Conservation (phyloP, 2,329 filamentous ascomycete species). For the Pleurostoma richardsiae region DNA sequence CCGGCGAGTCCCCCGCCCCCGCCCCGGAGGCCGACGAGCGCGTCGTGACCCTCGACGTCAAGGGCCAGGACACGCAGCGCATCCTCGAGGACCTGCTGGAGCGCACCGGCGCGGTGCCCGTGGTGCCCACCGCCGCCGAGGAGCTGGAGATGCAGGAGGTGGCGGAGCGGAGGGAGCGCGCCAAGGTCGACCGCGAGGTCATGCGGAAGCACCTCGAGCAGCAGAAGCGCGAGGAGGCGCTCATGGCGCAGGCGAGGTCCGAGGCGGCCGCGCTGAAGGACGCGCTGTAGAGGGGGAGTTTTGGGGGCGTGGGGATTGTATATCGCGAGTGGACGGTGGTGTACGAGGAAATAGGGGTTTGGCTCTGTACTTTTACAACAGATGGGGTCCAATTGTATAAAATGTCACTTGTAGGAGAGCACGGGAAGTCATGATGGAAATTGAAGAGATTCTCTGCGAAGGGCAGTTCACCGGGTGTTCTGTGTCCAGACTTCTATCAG, state of each 20-base stretch:
- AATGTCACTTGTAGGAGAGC: too few relatives aligned
- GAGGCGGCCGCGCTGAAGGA: conserved; percentile 39
- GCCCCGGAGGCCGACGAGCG: conserved; percentile 42
- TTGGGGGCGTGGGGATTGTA: too few relatives aligned
- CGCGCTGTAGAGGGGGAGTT: neutral
- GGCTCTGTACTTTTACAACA: too few relatives aligned
- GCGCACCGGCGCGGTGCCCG: conserved; percentile 53
- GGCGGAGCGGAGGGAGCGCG: conserved; percentile 45
- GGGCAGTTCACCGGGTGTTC: too few relatives aligned
- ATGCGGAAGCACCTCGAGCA: conserved; percentile 47
- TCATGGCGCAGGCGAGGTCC: conserved; percentile 50
- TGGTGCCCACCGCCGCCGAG: conserved; percentile 58
- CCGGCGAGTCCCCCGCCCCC: conserved; percentile 42
- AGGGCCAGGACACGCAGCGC: conserved; percentile 50
- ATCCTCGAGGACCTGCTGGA: conserved; percentile 61
- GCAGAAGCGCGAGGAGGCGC: conserved; percentile 56
- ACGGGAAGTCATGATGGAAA: too few relatives aligned
- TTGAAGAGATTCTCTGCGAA: too few relatives aligned
- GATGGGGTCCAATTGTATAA: too few relatives aligned
- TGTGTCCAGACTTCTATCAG: too few relatives aligned
- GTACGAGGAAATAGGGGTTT: too few relatives aligned
- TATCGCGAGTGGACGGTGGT: too few relatives aligned
- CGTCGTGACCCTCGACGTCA: conserved; percentile 57
- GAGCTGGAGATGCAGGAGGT: conserved; percentile 51
- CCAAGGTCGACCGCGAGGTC: conserved; percentile 48